Conservation (phyloP, 257 asterid genomes). For the Ilex aquifolium region DNA sequence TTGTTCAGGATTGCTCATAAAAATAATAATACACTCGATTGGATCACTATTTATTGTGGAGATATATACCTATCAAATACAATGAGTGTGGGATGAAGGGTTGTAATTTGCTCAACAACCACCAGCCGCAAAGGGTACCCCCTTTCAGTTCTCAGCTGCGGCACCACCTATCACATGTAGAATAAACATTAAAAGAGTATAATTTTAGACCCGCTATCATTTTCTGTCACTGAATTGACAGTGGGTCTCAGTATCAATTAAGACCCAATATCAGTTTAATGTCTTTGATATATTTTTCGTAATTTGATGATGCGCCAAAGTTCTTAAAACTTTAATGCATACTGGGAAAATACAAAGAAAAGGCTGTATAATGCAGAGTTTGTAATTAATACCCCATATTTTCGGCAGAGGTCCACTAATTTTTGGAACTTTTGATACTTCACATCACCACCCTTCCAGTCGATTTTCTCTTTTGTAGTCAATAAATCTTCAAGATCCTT, state of each 20-base stretch:
- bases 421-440: conserved; percentile 50
- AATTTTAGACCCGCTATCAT: too few species aligned
- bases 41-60: too few species aligned
- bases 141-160: conserved; percentile 58
- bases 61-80: conserved; percentile 54
- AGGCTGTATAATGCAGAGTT: too few species aligned
- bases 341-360: too few species aligned
- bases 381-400: conserved; percentile 41
- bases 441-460: conserved; percentile 14
- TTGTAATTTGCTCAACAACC: conserved; percentile 49
- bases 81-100: conserved; percentile 48
- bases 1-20: too few species aligned
- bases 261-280: too few species aligned
- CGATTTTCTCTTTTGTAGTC: conserved; percentile 16
- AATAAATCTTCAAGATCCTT: conserved; percentile 36
- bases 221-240: too few species aligned
- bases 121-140: conserved; percentile 53
- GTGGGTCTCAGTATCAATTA: too few species aligned
- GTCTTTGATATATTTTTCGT: too few species aligned
- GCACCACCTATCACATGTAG: conserved; percentile 36
- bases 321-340: too few species aligned
- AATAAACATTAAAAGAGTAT: background rate
- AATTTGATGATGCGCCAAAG: too few species aligned
- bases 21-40: too few species aligned
- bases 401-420: conserved; percentile 41